Base-by-base conservation (phyloP, 306 rosid genomes). In the Pterocarpus santalinus region DNA sequence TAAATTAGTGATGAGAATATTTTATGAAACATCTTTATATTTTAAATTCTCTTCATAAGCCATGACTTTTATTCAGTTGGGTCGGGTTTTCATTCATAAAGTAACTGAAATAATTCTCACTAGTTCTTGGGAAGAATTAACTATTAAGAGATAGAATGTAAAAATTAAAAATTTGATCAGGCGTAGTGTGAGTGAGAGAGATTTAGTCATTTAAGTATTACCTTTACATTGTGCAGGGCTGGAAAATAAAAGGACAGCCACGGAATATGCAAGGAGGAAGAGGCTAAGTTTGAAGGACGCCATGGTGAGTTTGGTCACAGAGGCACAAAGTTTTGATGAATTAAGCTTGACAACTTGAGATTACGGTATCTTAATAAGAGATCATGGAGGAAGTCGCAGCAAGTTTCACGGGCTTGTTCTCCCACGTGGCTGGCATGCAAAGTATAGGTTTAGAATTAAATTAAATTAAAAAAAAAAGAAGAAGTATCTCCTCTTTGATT, bases 351-450 rank as follows among this genome's bases (percentile, higher is more conserved):
- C 16, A 10, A 51, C 2, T 43, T 30, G 52, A 62, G 33, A 65
- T 39, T 15, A 43, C 10, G 58, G 46, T 17, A 4, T 15, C 28
- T 22, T 22, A 22, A 22, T 22, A 76, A 41, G 32, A 66, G 46
- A 52, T 35, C 28, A 1, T 22, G 28, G 72, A 11, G 36, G 65
- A 22, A 22, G 28, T 22, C 28, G 28, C 28, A 22, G 28, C 28
- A 22, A 22, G 28, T 22, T 22, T 22, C 28, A 22, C 28, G 28
- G 28, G 28, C 28, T 22, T 22, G 28, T 22, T 22, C 76, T 65
- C 30, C 65, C 89, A 89, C 93, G 93, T 89, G 97, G 84, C 75
- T 5, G 7, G 66, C 95, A 90, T 92, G 93, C 93, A 85, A 81
- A 79, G 11, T 22, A 22, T 22, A 22, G 28, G 28, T 22, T 22